Conservation (phyloP, 108 stramenopile species). For the Stephanodiscus minutulus region DNA sequence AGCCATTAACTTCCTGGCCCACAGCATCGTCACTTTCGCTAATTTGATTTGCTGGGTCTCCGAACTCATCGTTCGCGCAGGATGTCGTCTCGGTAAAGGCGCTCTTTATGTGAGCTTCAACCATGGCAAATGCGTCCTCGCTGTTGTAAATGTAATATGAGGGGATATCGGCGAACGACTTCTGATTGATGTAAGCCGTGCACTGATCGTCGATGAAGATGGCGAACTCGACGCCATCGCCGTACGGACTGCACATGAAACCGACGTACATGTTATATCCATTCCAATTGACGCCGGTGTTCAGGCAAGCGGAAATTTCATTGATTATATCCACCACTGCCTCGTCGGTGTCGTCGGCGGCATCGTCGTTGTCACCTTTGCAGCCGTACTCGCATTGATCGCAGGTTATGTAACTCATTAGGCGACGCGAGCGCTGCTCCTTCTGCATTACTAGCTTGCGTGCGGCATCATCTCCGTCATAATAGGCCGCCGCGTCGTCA, state of each 20-base stretch:
- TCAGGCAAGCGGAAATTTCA: slow-evolving; percentile 2
- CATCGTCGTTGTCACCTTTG: neutral
- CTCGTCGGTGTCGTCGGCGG: neutral
- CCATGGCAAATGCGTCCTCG: slow-evolving; percentile 6
- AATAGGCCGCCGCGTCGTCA: slow-evolving; percentile 2
- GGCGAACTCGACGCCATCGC: slow-evolving; percentile 65
- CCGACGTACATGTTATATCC: neutral
- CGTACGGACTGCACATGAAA: slow-evolving; percentile 12
- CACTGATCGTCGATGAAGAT: slow-evolving; percentile 72
- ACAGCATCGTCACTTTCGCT: slow-evolving; percentile 15
- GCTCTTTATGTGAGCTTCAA: slow-evolving; percentile 30
- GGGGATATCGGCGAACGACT: slow-evolving; percentile 19
- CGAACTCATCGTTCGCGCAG: slow-evolving; percentile 16
- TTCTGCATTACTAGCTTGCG: neutral
- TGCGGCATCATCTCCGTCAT: neutral
- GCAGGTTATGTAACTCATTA: slow-evolving; percentile 8
- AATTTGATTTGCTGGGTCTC: slow-evolving; percentile 3
- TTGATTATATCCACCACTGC: neutral
- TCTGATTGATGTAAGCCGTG: slow-evolving; percentile 48
- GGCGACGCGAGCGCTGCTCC: neutral
- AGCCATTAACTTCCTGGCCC: slow-evolving; percentile 17
- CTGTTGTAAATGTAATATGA: slow-evolving; percentile 20
- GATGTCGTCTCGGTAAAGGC: slow-evolving; percentile 21
- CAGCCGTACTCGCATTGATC: slow-evolving; percentile 7
- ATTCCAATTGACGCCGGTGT: slow-evolving; percentile 9